These are phyloP conservation scores for Aquilaria malaccensis DNA, from an alignment of 345 rosid genomes.

Conservation along the genomic window DNA sequence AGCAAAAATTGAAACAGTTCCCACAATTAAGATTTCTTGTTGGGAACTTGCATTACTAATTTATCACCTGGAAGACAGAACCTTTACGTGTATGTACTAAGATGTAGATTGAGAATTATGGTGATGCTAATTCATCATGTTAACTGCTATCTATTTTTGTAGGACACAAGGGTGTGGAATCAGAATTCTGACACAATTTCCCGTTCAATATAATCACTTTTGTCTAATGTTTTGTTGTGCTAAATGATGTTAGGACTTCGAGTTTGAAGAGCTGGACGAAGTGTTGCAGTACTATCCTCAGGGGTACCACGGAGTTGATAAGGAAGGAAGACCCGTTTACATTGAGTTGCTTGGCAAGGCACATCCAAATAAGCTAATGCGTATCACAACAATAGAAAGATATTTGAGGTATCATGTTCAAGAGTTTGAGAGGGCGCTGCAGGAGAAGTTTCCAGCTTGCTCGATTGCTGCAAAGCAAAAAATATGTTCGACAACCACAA, in stretches of 20 bases:
- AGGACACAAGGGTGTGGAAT: no score
- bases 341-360: constrained; percentile 95
- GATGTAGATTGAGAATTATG: neutral
- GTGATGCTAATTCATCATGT: no score
- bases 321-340: constrained; percentile 92
- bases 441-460: constrained; percentile 90
- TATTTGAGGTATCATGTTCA: constrained; percentile 91
- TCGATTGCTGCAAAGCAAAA: constrained; percentile 78
- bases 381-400: constrained; percentile 65
- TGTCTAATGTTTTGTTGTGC: neutral
- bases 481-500: constrained; percentile 74
- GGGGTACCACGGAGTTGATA: constrained; percentile 97
- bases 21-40: no score
- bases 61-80: no score
- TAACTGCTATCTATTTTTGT: no score
- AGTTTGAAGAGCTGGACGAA: constrained; percentile 84
- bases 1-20: no score
- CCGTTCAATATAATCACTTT: neutral
- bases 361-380: constrained; percentile 81
- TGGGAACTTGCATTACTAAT: no score
- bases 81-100: neutral
- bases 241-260: constrained; percentile 56
- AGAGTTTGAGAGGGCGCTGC: constrained; percentile 86
- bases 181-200: neutral
- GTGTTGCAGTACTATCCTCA: constrained; percentile 91